Evolutionary conservation across 1,284 basidiomycete genomes (phyloP).

Genomic region (Fomitopsis pinicola): DNA sequence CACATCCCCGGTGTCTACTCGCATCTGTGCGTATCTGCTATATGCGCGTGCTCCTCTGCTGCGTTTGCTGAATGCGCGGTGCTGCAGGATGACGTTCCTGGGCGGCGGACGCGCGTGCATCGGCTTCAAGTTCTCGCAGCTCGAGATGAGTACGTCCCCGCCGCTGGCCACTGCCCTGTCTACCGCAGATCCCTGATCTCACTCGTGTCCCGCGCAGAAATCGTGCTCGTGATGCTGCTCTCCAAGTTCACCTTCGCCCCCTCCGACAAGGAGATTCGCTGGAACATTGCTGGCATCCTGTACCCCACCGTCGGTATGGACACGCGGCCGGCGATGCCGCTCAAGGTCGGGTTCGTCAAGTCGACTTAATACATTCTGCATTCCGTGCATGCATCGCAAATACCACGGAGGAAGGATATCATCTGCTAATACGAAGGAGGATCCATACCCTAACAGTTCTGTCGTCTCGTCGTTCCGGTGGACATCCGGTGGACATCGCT

Average conservation of each 20-base stretch:
- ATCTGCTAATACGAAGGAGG: no score
- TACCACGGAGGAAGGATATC: no score
- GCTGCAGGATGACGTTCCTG: conserved; percentile 18
- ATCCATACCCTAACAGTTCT: no score
- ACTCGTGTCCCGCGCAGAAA: conserved; percentile 1
- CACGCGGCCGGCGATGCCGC: conserved; percentile 4
- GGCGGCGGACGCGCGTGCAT: conserved; percentile 21
- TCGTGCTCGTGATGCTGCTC: conserved; percentile 10
- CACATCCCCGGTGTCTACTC: conserved; percentile 17
- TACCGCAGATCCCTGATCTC: background rate
- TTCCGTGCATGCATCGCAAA: no score
- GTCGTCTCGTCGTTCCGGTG: no score
- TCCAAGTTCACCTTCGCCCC: conserved; percentile 12
- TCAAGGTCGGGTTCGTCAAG: conserved; percentile 7
- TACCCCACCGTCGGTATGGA: conserved; percentile 19
- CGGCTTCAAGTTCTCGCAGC: conserved; percentile 15
- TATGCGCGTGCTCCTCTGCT: background rate
- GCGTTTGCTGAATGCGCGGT: background rate
- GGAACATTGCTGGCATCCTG: conserved; percentile 17
- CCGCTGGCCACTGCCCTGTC: background rate
- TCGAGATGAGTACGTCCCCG: conserved; percentile 13
- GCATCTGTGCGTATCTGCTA: conserved; percentile 10
- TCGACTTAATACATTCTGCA: background rate
- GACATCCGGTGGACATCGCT: no score
- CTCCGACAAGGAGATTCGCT: conserved; percentile 15